Conservation (phyloP, 1,139 yeast species). For the Pichia sp. region DNA sequence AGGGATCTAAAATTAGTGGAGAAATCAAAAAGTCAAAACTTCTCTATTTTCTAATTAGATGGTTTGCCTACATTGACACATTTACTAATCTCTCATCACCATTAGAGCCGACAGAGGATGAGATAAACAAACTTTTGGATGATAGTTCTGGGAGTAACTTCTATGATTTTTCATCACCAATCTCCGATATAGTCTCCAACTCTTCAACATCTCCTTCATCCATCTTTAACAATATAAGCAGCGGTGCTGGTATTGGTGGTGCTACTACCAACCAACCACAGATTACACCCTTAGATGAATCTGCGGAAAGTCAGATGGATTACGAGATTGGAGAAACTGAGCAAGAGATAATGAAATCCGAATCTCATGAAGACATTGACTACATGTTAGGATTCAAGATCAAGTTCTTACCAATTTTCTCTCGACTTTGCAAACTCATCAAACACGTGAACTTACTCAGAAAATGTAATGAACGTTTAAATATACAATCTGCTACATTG, state of each 20-base stretch:
- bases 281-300: slow-evolving; percentile 1
- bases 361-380: slow-evolving; percentile 40
- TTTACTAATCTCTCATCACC: slow-evolving; percentile 49
- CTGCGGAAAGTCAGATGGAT: slow-evolving; percentile 19
- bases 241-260: background rate
- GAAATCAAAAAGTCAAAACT: slow-evolving; percentile 35
- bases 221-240: background rate
- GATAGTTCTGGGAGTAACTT: slow-evolving; percentile 9
- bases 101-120: slow-evolving; percentile 26
- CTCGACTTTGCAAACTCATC: slow-evolving; percentile 40
- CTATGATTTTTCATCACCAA: slow-evolving; percentile 7
- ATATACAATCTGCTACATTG: slow-evolving; percentile 10
- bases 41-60: slow-evolving; percentile 54
- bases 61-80: slow-evolving; percentile 69
- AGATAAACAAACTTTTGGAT: slow-evolving; percentile 11
- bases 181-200: slow-evolving; percentile 8
- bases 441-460: slow-evolving; percentile 30
- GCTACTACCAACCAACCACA: background rate
- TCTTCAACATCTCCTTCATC: slow-evolving; percentile 4
- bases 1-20: slow-evolving; percentile 11
- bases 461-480: slow-evolving; percentile 6
- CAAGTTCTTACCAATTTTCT: slow-evolving; percentile 42
- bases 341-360: slow-evolving; percentile 16
- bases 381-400: slow-evolving; percentile 54
- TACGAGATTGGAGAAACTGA: slow-evolving; percentile 19